Evolutionary conservation across 2,329 filamentous ascomycete genomes (phyloP).

Genomic region (Aspergillus neoniger): DNA sequence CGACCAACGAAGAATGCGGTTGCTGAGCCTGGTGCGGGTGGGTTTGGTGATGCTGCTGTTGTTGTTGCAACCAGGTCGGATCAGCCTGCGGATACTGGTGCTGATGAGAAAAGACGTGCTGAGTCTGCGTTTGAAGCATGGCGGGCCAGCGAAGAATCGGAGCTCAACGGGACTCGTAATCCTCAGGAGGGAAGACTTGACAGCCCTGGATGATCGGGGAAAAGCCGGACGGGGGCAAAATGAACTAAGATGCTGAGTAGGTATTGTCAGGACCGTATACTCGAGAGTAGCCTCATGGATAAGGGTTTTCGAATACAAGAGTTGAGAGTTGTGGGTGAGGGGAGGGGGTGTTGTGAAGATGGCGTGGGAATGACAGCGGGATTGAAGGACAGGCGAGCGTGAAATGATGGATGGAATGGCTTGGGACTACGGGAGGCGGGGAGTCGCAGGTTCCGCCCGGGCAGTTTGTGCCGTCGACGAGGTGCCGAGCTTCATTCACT

Average conservation of each 20-base stretch:
- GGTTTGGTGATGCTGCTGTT: constrained; percentile 38
- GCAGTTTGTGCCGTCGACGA: constrained; percentile 9
- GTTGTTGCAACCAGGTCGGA: constrained; percentile 45
- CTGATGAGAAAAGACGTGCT: constrained; percentile 64
- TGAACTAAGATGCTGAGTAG: constrained; percentile 9
- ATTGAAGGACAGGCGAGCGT: constrained; percentile 23
- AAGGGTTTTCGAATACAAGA: constrained; percentile 7
- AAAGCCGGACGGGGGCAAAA: constrained; percentile 15
- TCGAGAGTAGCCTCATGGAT: constrained; percentile 34
- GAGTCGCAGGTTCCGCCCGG: constrained; percentile 31
- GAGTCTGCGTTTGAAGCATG: constrained; percentile 54
- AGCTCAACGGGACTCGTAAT: constrained; percentile 20
- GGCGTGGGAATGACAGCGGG: constrained; percentile 8
- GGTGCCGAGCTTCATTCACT: constrained; percentile 1
- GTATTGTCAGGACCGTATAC: constrained; percentile 29
- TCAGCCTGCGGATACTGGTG: constrained; percentile 54
- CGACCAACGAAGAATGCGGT: constrained; percentile 49
- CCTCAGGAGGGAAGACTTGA: constrained; percentile 23
- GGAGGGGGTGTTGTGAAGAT: not conserved
- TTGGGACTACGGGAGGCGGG: constrained; percentile 38
- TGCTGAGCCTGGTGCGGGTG: constrained; percentile 43
- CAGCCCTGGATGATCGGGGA: constrained; percentile 25
- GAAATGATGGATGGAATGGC: constrained; percentile 27
- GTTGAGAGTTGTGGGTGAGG: not conserved
- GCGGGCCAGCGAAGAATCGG: constrained; percentile 34